Evolutionary conservation across 108 stramenopile species (phyloP).

Genomic region (Cyclotella sp.): DNA sequence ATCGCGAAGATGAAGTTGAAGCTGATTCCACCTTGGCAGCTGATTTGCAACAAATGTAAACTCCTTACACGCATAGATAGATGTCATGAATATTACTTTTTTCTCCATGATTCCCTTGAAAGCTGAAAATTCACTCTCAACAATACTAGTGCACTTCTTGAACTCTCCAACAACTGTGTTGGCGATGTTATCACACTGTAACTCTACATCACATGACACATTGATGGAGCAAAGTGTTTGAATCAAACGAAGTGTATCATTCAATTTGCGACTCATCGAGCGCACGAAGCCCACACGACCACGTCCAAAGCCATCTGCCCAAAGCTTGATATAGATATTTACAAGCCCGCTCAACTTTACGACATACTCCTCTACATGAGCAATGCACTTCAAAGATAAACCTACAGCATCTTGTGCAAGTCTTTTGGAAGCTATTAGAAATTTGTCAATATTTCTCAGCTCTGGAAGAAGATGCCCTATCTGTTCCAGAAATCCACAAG

Average conservation of each 20-base stretch:
- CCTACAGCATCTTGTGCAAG: too few relatives aligned
- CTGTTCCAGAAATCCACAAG: constrained; percentile 1
- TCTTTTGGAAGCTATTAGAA: background rate
- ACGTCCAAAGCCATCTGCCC: background rate
- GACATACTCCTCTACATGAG: background rate
- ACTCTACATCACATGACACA: constrained; percentile 23
- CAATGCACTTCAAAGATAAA: background rate
- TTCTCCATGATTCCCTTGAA: constrained; percentile 30
- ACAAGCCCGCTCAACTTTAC: background rate
- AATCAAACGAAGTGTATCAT: constrained; percentile 22
- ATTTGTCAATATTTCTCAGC: constrained; percentile 34
- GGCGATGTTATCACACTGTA: background rate
- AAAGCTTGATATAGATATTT: background rate
- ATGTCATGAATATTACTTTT: constrained; percentile 10
- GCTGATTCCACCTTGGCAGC: constrained; percentile 20
- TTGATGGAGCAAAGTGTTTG: constrained; percentile 12
- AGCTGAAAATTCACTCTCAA: constrained; percentile 15
- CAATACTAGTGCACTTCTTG: background rate
- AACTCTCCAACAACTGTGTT: constrained; percentile 2
- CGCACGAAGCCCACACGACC: constrained; percentile 12
- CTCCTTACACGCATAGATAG: constrained; percentile 9
- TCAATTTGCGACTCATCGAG: constrained; percentile 18
- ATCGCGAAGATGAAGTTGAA: constrained; percentile 32
- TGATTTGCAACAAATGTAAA: constrained; percentile 7
- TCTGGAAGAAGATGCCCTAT: constrained; percentile 36